phyloP scores from a whole-genome alignment of 1,284 basidiomycete genomes.

The Marasmius fiardii region DNA sequence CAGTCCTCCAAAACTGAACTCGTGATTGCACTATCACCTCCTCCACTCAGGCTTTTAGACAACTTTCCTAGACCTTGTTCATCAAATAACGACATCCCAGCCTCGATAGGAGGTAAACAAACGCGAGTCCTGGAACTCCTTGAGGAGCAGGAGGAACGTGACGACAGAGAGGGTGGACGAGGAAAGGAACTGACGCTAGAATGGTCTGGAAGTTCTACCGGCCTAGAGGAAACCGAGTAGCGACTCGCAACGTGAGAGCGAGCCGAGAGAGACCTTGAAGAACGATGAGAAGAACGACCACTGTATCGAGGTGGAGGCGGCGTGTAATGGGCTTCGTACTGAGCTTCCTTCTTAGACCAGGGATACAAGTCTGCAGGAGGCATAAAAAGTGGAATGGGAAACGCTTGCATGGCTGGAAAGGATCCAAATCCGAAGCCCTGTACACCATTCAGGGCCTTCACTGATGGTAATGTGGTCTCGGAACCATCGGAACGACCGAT shows the following conservation, averaged over 20 bases:
- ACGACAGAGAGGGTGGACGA: conserved; percentile 2
- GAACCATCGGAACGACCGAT: conserved; percentile 9
- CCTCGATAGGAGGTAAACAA: neutral
- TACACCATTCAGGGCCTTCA: conserved; percentile 1
- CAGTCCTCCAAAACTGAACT: conserved; percentile 13
- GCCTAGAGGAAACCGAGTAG: neutral
- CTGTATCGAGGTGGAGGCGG: conserved; percentile 1
- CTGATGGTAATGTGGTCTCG: conserved; percentile 4
- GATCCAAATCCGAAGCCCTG: neutral
- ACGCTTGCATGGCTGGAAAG: conserved; percentile 1
- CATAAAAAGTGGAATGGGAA: conserved; percentile 17
- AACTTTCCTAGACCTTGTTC: neutral
- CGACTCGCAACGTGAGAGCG: neutral
- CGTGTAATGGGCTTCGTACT: neutral
- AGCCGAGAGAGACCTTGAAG: neutral
- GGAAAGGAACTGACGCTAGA: neutral
- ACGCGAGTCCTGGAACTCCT: neutral
- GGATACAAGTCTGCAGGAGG: conserved; percentile 2
- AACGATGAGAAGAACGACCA: conserved; percentile 1
- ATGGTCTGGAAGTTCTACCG: neutral
- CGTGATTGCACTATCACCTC: conserved; percentile 6
- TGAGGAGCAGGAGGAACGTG: neutral
- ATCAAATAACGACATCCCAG: neutral
- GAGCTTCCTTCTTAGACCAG: neutral
- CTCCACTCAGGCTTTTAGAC: neutral